A percentile compares a stretch with the other conserved stretches of the same genome.
Conservation (phyloP, 345 rosid species). For the Noccaea caerulescens region DNA sequence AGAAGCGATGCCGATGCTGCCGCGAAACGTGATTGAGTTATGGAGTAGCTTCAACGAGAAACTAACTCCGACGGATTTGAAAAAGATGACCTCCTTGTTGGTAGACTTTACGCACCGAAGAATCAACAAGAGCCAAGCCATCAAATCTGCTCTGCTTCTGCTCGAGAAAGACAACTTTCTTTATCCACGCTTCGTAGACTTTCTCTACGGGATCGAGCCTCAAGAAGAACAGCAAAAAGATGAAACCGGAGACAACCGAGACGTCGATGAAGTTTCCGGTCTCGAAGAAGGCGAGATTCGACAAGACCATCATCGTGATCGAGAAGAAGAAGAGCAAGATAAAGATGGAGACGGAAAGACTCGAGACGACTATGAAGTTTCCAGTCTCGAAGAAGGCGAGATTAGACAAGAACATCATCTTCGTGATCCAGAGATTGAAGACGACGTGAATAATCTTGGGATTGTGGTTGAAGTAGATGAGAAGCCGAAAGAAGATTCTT, state of each 20-base stretch:
- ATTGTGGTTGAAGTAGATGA: neutral
- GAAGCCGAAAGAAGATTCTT: neutral
- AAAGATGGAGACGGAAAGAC: neutral
- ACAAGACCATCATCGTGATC: neutral
- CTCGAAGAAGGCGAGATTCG: too few species aligned
- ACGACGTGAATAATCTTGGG: neutral
- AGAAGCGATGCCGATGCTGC: slow-evolving; percentile 17
- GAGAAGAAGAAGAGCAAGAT: neutral
- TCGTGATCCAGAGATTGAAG: neutral
- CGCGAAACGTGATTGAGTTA: neutral
- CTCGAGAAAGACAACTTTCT: slow-evolving; percentile 11
- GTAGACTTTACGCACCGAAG: neutral
- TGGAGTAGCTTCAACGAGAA: neutral
- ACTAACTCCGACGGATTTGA: neutral
- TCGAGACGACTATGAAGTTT: neutral
- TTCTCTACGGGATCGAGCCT: neutral
- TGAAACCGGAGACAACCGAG: neutral
- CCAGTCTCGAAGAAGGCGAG: neutral
- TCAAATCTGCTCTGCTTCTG: slow-evolving; percentile 1
- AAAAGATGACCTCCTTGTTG: neutral
- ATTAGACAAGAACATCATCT: neutral
- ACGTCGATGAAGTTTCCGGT: neutral
- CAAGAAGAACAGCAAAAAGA: neutral
- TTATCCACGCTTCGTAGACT: neutral
- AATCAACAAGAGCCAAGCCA: neutral